Percentiles rank a stretch among this genome's conserved stretches.
Conservation (phyloP, 108 stramenopile genomes). For the Pseudonitzschia multistriata region DNA sequence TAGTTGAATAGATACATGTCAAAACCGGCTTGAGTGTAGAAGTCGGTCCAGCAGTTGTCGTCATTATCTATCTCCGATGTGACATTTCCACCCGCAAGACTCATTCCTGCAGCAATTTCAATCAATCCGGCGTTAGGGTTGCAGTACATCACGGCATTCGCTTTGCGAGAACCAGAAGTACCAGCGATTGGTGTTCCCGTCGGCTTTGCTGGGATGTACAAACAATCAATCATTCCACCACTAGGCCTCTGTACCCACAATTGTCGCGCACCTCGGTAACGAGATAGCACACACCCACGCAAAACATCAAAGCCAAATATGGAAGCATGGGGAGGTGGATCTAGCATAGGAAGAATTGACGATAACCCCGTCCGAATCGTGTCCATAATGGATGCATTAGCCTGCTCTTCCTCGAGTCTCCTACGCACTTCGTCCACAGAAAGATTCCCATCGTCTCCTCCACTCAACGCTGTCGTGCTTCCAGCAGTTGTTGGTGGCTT, state of each 20-base stretch:
- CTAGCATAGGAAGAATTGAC: constrained; percentile 63
- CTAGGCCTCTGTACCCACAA: constrained; percentile 65
- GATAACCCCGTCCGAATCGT: constrained; percentile 28
- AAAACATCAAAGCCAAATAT: constrained; percentile 83
- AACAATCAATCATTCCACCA: constrained; percentile 68
- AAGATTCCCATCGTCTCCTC: constrained; percentile 30
- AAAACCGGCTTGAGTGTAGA: constrained; percentile 69
- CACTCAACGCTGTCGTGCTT: constrained; percentile 12
- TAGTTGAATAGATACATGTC: constrained; percentile 89
- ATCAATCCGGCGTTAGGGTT: constrained; percentile 88
- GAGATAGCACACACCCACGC: constrained; percentile 70
- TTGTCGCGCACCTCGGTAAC: constrained; percentile 76
- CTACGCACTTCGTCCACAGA: constrained; percentile 58
- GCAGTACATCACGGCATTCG: constrained; percentile 82
- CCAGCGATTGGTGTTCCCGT: background rate
- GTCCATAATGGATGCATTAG: constrained; percentile 32
- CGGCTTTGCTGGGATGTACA: constrained; percentile 62
- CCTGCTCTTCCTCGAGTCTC: constrained; percentile 45
- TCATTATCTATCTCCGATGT: constrained; percentile 26
- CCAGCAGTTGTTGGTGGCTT: constrained; percentile 34
- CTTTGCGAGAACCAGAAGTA: constrained; percentile 14
- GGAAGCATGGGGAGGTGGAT: constrained; percentile 76
- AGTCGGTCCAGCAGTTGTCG: constrained; percentile 72
- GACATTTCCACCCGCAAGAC: constrained; percentile 77
- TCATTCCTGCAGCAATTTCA: constrained; percentile 84